Conservation (phyloP, 176 grass and related monocot species). For the Aegilops bicornis region DNA sequence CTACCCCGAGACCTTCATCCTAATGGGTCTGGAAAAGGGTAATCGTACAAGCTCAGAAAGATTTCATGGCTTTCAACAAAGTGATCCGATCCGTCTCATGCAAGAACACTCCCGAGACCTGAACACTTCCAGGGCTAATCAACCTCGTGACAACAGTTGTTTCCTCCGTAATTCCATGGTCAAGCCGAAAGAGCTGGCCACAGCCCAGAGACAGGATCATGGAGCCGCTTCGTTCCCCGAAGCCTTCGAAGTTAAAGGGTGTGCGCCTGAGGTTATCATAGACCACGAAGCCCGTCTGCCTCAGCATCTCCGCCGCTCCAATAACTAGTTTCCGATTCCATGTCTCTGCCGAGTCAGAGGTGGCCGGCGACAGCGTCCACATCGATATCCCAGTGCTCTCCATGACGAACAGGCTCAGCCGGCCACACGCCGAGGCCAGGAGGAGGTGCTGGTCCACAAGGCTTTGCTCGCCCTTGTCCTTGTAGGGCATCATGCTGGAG, state of each 20-base stretch:
- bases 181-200: not conserved
- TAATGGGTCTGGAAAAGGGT: too few species aligned
- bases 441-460: not conserved
- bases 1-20: too few species aligned
- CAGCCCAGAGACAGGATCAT: not conserved
- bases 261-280: not conserved
- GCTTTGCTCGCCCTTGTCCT: too few species aligned
- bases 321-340: not conserved
- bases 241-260: not conserved
- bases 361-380: not conserved
- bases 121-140: too few species aligned
- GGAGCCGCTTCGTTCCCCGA: slow-evolving; percentile 10
- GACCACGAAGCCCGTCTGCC: too few species aligned
- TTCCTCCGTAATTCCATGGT: not conserved
- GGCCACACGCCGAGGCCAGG: not conserved
- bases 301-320: not conserved
- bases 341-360: not conserved
- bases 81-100: not conserved
- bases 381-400: not conserved
- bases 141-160: not conserved
- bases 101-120: not conserved
- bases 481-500: not conserved
- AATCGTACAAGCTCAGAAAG: not conserved
- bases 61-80: not conserved
- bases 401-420: not conserved